phyloP scores from a whole-genome alignment of 495 filamentous ascomycete genomes.

The Barbatosphaeria neglecta region DNA sequence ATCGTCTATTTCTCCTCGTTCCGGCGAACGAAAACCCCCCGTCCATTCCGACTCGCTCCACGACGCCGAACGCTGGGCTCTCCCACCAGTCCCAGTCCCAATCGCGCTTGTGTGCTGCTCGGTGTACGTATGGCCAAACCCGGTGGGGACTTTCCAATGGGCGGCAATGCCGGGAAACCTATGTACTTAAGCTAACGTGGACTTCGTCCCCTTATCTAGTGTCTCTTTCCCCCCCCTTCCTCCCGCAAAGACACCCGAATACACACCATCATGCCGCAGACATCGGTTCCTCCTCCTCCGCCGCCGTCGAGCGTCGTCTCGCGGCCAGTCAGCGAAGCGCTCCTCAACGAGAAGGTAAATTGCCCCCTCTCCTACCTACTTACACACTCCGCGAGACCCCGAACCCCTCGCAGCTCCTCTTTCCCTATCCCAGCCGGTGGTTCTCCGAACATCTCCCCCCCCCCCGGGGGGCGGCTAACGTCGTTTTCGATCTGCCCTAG shows the following conservation, averaged over 20 bases:
- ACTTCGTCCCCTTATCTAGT: too few species aligned
- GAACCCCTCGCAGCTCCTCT: constrained; percentile 1
- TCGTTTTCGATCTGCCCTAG: constrained; percentile 29
- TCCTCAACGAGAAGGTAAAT: constrained; percentile 97
- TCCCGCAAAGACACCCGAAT: neutral
- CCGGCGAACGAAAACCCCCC: too few species aligned
- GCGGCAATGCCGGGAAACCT: too few species aligned
- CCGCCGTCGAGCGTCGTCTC: constrained; percentile 28
- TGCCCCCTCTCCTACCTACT: too few species aligned
- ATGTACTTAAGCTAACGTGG: neutral
- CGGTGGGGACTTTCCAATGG: too few species aligned
- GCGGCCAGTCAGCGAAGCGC: constrained; percentile 82
- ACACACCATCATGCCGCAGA: constrained; percentile 31
- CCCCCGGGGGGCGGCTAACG: neutral
- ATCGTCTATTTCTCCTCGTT: too few species aligned
- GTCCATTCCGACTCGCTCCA: too few species aligned
- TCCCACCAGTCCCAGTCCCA: too few species aligned
- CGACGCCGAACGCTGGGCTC: too few species aligned
- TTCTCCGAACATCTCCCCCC: neutral
- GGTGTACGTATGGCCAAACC: too few species aligned
- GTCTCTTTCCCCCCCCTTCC: neutral
- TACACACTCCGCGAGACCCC: too few species aligned
- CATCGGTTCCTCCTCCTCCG: constrained; percentile 14
- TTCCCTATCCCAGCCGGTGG: neutral
- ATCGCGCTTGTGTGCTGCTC: too few species aligned